A percentile compares a stretch with the other conserved stretches of the same genome.
Conservation (phyloP, 1,284 basidiomycete species). For the Rhodotorula sp. region DNA sequence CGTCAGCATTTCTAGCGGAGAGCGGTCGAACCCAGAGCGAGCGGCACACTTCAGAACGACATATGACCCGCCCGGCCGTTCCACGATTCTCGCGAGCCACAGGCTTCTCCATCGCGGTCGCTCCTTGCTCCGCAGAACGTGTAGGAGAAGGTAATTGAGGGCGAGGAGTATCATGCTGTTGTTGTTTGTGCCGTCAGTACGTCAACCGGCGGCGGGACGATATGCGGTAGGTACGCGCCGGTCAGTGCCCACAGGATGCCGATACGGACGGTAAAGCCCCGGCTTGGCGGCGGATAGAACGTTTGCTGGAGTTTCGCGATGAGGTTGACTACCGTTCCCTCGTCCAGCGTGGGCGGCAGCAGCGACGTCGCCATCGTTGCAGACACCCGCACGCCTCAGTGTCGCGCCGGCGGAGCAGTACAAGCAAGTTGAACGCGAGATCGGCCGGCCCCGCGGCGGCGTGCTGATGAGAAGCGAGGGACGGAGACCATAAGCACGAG, state of each 20-base stretch:
- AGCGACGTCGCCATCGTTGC: background rate
- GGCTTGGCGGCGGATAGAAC: background rate
- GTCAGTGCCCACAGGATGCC: slow-evolving; percentile 1
- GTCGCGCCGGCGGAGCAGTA: too few relatives aligned
- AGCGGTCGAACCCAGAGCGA: too few relatives aligned
- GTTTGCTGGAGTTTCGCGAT: background rate
- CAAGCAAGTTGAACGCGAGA: too few relatives aligned
- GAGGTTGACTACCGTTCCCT: background rate
- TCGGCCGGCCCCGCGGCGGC: too few relatives aligned
- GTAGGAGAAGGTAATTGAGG: background rate
- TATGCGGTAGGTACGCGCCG: background rate
- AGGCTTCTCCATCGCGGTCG: background rate
- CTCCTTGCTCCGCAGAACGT: background rate
- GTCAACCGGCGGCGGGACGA: too few relatives aligned
- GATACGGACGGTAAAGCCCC: background rate
- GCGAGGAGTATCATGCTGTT: background rate
- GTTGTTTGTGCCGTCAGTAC: background rate
- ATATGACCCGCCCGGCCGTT: slow-evolving; percentile 3
- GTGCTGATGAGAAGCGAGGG: too few relatives aligned
- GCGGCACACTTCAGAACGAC: slow-evolving; percentile 11
- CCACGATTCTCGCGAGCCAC: background rate
- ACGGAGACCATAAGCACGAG: too few relatives aligned
- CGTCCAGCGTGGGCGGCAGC: background rate
- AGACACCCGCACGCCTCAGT: too few relatives aligned
- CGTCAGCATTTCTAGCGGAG: background rate